These are phyloP conservation scores for Auricularia auricula-judae DNA, from an alignment of 768 basidiomycete species.

Conservation along the genomic window DNA sequence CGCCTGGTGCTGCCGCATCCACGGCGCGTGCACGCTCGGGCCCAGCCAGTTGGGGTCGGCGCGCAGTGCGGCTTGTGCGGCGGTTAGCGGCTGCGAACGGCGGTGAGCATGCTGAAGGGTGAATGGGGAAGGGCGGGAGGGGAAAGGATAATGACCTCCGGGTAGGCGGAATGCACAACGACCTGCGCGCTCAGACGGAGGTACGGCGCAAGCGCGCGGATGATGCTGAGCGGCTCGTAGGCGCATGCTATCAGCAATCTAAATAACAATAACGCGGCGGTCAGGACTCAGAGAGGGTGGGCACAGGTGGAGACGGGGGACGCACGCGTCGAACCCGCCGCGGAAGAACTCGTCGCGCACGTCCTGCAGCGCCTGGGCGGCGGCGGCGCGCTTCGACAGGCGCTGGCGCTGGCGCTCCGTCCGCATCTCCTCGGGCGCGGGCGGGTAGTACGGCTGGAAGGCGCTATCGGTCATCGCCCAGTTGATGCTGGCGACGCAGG, in stretches of 20 bases:
- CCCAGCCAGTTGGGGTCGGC: slow-evolving; percentile 56
- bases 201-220: slow-evolving; percentile 64
- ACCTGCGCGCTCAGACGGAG: slow-evolving; percentile 79
- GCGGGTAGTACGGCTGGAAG: slow-evolving; percentile 54
- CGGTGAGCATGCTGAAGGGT: not conserved
- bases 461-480: slow-evolving; percentile 84
- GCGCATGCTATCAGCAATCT: slow-evolving; percentile 75
- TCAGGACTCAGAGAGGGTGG: too few species aligned
- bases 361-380: slow-evolving; percentile 46
- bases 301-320: not conserved
- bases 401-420: slow-evolving; percentile 65
- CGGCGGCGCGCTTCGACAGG: slow-evolving; percentile 64
- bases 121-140: not conserved
- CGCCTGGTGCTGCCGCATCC: slow-evolving; percentile 29
- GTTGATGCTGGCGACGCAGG: slow-evolving; percentile 61
- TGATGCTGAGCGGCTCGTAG: slow-evolving; percentile 75
- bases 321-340: slow-evolving; percentile 85
- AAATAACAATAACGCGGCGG: not conserved
- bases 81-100: slow-evolving; percentile 52
- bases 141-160: slow-evolving; percentile 39
- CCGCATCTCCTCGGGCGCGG: slow-evolving; percentile 46
- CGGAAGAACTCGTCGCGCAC: slow-evolving; percentile 72
- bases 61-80: slow-evolving; percentile 64
- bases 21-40: slow-evolving; percentile 26
- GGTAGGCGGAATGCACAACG: slow-evolving; percentile 75